Conservation (phyloP, 768 basidiomycete species). For the Suillus alpinus region DNA sequence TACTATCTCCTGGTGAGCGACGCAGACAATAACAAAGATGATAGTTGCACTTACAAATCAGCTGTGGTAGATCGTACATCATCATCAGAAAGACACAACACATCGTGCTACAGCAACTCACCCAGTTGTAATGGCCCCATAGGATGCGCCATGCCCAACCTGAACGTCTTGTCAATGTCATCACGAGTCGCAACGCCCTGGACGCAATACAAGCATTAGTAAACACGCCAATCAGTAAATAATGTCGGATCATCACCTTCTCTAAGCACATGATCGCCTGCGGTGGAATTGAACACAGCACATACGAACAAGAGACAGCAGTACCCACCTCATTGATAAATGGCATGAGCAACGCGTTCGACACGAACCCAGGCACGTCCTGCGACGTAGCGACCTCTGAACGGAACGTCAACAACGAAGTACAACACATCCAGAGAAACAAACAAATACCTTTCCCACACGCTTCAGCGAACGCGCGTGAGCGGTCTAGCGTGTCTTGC, state of each 20-base stretch:
- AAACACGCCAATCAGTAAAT: not conserved
- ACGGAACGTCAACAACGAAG: not conserved
- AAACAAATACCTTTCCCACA: slow-evolving; percentile 75
- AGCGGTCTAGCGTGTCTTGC: slow-evolving; percentile 66
- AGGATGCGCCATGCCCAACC: slow-evolving; percentile 91
- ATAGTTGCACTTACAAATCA: slow-evolving; percentile 27
- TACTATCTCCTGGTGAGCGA: slow-evolving; percentile 45
- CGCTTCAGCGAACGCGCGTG: slow-evolving; percentile 78
- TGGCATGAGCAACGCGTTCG: slow-evolving; percentile 93
- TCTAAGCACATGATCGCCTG: slow-evolving; percentile 92
- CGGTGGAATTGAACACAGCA: not conserved
- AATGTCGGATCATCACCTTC: slow-evolving; percentile 46
- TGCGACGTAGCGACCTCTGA: slow-evolving; percentile 88
- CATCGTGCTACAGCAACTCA: slow-evolving; percentile 18
- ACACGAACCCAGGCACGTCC: slow-evolving; percentile 95
- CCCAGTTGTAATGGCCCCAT: slow-evolving; percentile 93
- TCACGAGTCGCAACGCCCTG: slow-evolving; percentile 90
- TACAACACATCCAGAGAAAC: not conserved
- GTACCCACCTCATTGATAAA: slow-evolving; percentile 78
- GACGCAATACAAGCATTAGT: not conserved
- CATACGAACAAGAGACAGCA: slow-evolving; percentile 31
- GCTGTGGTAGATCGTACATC: slow-evolving; percentile 11
- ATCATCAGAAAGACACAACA: slow-evolving; percentile 4
- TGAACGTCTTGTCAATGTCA: slow-evolving; percentile 93
- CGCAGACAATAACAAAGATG: not conserved